A percentile compares a stretch with the other conserved stretches of the same genome.
Conservation (phyloP, 345 rosid species). For the Populus alba region DNA sequence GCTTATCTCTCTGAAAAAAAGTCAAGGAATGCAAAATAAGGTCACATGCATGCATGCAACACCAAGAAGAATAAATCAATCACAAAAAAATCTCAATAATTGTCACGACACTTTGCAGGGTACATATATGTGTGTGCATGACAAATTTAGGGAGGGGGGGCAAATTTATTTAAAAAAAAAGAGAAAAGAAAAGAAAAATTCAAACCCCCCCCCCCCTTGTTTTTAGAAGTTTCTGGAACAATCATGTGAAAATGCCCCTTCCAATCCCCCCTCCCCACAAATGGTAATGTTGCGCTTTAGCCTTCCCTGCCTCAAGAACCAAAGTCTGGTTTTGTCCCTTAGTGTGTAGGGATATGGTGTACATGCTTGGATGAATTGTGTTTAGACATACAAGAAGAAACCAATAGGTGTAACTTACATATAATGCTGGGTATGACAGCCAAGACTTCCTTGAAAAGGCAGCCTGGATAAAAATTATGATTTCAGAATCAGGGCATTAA, state of each 20-base stretch:
- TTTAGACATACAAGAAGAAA: neutral
- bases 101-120: neutral
- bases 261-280: no score
- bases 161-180: no score
- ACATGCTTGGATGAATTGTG: neutral
- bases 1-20: conserved; percentile 55
- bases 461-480: conserved; percentile 36
- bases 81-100: neutral
- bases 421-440: conserved; percentile 35
- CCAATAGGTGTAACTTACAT: conserved; percentile 41
- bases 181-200: no score
- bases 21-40: conserved; percentile 4
- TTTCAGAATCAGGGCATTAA: neutral
- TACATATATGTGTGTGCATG: neutral
- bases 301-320: no score
- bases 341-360: neutral
- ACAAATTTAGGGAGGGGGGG: no score
- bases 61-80: conserved; percentile 5
- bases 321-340: no score
- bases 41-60: neutral
- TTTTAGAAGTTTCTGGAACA: no score
- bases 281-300: no score
- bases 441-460: conserved; percentile 35
- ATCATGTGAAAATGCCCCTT: no score
- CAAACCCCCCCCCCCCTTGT: no score